Evolutionary conservation across 1,284 basidiomycete species (phyloP).

Genomic region (Fomitopsis schrenkii): DNA sequence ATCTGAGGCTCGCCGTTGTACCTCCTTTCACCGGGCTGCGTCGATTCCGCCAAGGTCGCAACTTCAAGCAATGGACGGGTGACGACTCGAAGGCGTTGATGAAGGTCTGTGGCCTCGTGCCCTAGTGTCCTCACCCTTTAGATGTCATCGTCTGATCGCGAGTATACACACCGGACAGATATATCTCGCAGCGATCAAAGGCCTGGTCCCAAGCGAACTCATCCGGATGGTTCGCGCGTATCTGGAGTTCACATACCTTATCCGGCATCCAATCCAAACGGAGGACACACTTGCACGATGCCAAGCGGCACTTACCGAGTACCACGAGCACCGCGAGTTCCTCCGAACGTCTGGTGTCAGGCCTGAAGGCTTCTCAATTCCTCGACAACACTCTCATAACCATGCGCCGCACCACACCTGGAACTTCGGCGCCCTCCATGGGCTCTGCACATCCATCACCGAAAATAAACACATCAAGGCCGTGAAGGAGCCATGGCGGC

Average conservation of each 20-base stretch:
- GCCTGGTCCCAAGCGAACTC: constrained; percentile 16
- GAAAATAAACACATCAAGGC: constrained; percentile 18
- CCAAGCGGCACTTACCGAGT: constrained; percentile 2
- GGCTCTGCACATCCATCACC: constrained; percentile 22
- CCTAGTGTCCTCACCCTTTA: no score
- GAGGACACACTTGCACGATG: not conserved
- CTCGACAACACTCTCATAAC: constrained; percentile 11
- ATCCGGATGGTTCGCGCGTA: constrained; percentile 12
- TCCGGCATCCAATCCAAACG: not conserved
- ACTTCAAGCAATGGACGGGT: constrained; percentile 23
- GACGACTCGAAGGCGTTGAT: constrained; percentile 19
- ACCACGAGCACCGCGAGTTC: constrained; percentile 8
- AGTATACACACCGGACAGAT: not conserved
- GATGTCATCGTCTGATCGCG: no score
- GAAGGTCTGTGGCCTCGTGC: constrained; percentile 11
- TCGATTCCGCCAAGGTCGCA: constrained; percentile 15
- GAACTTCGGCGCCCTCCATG: constrained; percentile 19
- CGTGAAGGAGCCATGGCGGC: constrained; percentile 15
- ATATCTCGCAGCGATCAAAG: constrained; percentile 16
- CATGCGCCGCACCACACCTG: constrained; percentile 14
- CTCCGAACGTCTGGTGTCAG: not conserved
- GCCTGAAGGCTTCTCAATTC: constrained; percentile 8
- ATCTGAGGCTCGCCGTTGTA: constrained; percentile 7
- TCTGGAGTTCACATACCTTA: constrained; percentile 14
- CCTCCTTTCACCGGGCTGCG: constrained; percentile 16